A percentile compares a stretch with the other conserved stretches of the same genome.
Evolutionary conservation across 2,329 filamentous ascomycete species (phyloP).

Genomic region (Clathrospora elynae): DNA sequence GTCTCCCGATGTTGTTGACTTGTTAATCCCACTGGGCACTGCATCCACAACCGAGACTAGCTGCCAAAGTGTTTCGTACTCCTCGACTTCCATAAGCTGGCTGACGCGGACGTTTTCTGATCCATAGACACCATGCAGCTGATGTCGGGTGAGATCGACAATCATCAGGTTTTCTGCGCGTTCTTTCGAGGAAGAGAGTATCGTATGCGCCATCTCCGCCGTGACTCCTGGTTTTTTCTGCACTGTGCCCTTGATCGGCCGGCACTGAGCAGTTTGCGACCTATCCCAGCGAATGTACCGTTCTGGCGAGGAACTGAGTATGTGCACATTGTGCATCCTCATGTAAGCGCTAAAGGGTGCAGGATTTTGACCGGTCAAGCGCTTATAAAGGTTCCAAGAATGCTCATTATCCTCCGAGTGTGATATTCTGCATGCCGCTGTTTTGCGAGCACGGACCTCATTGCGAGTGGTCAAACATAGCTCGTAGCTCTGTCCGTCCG

Average conservation of each 20-base stretch:
- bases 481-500: slow-evolving; percentile 82
- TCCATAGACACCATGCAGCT: slow-evolving; percentile 83
- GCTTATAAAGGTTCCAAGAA: slow-evolving; percentile 73
- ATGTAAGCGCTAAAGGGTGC: slow-evolving; percentile 86
- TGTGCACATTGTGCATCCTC: slow-evolving; percentile 64
- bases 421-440: slow-evolving; percentile 32
- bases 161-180: slow-evolving; percentile 98
- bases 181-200: slow-evolving; percentile 84
- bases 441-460: slow-evolving; percentile 55
- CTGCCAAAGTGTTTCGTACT: slow-evolving; percentile 88
- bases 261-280: slow-evolving; percentile 71
- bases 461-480: slow-evolving; percentile 82
- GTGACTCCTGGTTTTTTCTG: slow-evolving; percentile 73
- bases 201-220: slow-evolving; percentile 70
- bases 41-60: slow-evolving; percentile 89
- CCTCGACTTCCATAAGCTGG: slow-evolving; percentile 83
- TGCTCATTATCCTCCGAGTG: slow-evolving; percentile 41
- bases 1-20: slow-evolving; percentile 34
- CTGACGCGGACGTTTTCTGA: slow-evolving; percentile 74
- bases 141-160: slow-evolving; percentile 92
- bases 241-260: slow-evolving; percentile 97
- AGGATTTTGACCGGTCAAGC: slow-evolving; percentile 72
- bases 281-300: slow-evolving; percentile 77
- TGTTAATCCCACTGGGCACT: slow-evolving; percentile 30
- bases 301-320: slow-evolving; percentile 86